Evolutionary conservation across 2,329 filamentous ascomycete genomes (phyloP), one percentile per base, ranked within the genome.

Genomic region (Colletotrichum aenigma): DNA sequence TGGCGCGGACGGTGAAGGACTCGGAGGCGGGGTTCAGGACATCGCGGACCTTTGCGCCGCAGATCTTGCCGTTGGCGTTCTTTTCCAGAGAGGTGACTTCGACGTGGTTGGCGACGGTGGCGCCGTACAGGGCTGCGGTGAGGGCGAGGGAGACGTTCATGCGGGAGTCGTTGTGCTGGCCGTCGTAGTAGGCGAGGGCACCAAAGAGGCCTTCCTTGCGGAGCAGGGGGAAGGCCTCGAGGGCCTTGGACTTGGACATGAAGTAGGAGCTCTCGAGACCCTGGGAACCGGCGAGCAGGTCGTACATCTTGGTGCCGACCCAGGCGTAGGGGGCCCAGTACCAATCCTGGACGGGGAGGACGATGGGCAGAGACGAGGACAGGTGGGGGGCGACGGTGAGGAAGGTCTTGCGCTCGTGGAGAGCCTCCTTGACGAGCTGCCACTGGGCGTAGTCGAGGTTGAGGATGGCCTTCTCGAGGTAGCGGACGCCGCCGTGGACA

Each of bases 121-220:
- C 93, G 73, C 95, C 95, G 82, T 96, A 96, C 43, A 96, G 88
- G 10, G 94, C 92, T 70, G 94, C 94, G 9, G 94, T 96, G 88
- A 95, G 92, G 26, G 94, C 94, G 65, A 97, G 89, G 12, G 94
- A 95, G 61, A 96, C 93, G 83, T 96, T 96, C 94, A 96, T 97
- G 77, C 94, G 92, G 30, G 94, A 95, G 83, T 97, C 94, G 82
- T 97, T 96, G 87, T 96, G 95, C 73, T 94, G 94, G 77, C 94
- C 94, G 86, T 97, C 93, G 82, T 96, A 96, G 89, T 97, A 97
- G 48, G 96, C 94, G 80, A 96, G 87, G 38, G 94, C 94, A 78
- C 95, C 94, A 69, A 95, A 90, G 18, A 96, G 87, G 77, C 92
- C 92, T 69, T 94, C 91, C 81, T 91, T 93, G 84, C 93, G 94